Evolutionary conservation across 2,329 filamentous ascomycete species (phyloP), one percentile per base, ranked within the genome.

Genomic region (Penicillium sp.): DNA sequence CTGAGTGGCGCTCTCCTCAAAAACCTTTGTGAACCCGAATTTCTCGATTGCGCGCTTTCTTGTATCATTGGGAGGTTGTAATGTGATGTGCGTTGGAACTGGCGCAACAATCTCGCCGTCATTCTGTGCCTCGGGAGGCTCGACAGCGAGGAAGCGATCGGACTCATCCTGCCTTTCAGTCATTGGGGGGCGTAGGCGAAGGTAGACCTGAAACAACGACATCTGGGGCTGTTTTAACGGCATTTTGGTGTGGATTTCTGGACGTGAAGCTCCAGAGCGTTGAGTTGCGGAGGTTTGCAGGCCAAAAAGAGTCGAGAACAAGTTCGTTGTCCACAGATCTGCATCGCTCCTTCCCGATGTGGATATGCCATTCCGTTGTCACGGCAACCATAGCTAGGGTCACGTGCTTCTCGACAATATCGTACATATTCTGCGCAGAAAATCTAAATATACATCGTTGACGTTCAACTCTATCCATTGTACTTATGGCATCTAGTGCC

Each of bases 21-120:
- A 97, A 1, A 99, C 92, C 60, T 87, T 87, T 0, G 95, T 99
- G 71, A 99, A 99, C 1, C 88, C 90, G 72, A 98, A 99, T 71
- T 90, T 91, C 74, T 99, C 95, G 35, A 97, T 86, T 1, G 93
- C 92, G 46, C 93, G 86, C 65, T 93, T 90, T 55, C 93, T 85
- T 60, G 86, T 84, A 59, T 97, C 93, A 61, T 87, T 90, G 2
- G 91, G 90, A 0, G 93, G 92, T 65, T 90, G 90, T 16, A 93
- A 75, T 0, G 87, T 90, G 62, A 93, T 89, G 70, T 91, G 87
- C 1, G 86, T 90, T 0, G 89, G 81, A 24, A 75, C 70, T 11
- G 55, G 48, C 10, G 53, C 49, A 27, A 65, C 51, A 44, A 54
- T 56, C 52, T 61, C 61, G n/a, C 64, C 61, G n/a, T 71, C 73